Conservation (phyloP, 2,329 filamentous ascomycete species). For the Tolypocladium guangdongense region DNA sequence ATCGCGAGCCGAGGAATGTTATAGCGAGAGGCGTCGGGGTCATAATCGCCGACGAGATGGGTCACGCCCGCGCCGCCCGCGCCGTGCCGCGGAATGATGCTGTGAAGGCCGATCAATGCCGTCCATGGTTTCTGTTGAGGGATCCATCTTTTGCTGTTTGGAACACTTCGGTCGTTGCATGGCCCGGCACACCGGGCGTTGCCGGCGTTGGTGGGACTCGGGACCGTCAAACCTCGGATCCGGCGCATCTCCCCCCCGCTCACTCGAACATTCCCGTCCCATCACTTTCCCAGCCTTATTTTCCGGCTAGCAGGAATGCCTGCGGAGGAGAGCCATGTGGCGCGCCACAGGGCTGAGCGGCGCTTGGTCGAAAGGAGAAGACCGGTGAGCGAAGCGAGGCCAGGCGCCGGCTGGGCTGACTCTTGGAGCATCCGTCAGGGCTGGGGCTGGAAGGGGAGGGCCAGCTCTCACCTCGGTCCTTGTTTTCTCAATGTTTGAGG, state of each 20-base stretch:
- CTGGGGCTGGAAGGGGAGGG: background rate
- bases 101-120: background rate
- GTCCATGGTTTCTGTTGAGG: background rate
- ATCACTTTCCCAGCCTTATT: background rate
- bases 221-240: background rate
- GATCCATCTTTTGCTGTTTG: background rate
- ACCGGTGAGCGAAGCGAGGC: background rate
- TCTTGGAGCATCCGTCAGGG: background rate
- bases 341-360: background rate
- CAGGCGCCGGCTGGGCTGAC: background rate
- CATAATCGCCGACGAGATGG: constrained; percentile 10
- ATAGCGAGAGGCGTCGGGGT: background rate
- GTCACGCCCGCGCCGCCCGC: background rate
- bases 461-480: too few relatives aligned
- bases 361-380: background rate
- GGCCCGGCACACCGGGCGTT: background rate
- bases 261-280: background rate
- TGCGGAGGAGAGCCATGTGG: background rate
- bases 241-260: background rate
- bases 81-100: background rate
- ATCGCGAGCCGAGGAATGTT: background rate
- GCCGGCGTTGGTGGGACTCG: background rate
- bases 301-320: background rate
- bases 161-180: background rate
- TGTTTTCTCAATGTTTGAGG: too few relatives aligned